Base-by-base conservation (phyloP, 441 rosid species). In the Euphorbia schlechtendalii region DNA sequence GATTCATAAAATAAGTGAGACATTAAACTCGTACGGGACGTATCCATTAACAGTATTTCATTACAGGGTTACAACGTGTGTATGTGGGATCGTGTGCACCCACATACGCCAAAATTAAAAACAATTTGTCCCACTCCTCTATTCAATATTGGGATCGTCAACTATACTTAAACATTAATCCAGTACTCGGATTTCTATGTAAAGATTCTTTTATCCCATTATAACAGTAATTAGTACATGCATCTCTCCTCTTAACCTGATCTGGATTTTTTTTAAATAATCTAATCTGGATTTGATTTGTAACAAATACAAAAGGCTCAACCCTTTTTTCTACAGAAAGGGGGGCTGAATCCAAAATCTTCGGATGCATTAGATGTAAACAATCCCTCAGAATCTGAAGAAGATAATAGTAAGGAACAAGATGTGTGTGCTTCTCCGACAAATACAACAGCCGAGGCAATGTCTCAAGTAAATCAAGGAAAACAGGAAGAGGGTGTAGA, bases 351-450 rank as follows among this genome's bases (percentile, higher is more conserved):
- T 69, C 54, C 66, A 40, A 5, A 8, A 5, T 59, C 74, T 59
- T 59, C 76, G 38, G 67, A 68, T 12, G 36, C 78, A 67, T 41
- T 80, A 69, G 80, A 75, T 59, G 75, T 64, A 64, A 76, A 77
- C 11, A 40, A 40, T 12, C 45, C 45, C 45, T 40, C 45, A 40
- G 45, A 40, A 40, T 8, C 45, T 40, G 45, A 32, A 32, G 34
- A 38, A 38, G 41, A 38, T 4, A 8, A 4, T 3, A 73, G 74
- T 13, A 80, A 76, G 77, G 63, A 72, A 4, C 71, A 49, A 27
- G 80, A 80, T 20, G 27, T 69, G 59, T 69, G 80, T 8, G 66
- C 20, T 34, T 78, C 86, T 64, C 81, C 79, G 3, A 62, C 70
- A 40, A 79, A 73, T 20, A 57, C 70, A 17, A 69, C 63, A 24